phyloP scores from a whole-genome alignment of 805 yeast genomes.

The Candida piceae region DNA sequence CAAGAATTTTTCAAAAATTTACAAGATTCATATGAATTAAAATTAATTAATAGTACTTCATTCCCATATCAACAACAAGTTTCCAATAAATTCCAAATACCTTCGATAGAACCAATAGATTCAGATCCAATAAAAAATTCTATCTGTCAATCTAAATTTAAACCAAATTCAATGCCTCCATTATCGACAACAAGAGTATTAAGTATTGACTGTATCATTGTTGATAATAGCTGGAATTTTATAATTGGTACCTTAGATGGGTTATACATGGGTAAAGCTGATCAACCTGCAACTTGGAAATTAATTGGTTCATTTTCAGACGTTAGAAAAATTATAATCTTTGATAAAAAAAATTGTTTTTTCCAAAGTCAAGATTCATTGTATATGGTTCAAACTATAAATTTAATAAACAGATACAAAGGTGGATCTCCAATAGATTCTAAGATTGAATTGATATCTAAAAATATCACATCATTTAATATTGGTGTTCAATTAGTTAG shows the following conservation, averaged over 20 bases:
- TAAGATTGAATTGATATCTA: slow-evolving; percentile 12
- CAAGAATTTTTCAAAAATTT: slow-evolving; percentile 18
- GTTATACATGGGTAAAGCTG: slow-evolving; percentile 46
- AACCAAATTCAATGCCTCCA: slow-evolving; percentile 15
- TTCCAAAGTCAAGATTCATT: slow-evolving; percentile 55
- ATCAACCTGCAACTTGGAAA: slow-evolving; percentile 47
- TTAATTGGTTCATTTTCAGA: slow-evolving; percentile 47
- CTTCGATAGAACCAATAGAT: slow-evolving; percentile 5
- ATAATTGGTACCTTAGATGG: slow-evolving; percentile 64
- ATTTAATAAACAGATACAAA: slow-evolving; percentile 54
- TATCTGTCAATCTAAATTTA: slow-evolving; percentile 4
- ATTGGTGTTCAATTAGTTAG: slow-evolving; percentile 66
- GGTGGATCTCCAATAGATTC: slow-evolving; percentile 37
- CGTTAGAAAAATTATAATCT: slow-evolving; percentile 56
- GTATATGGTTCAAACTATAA: slow-evolving; percentile 58
- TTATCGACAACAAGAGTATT: slow-evolving; percentile 8
- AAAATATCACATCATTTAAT: slow-evolving; percentile 56
- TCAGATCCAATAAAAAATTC: slow-evolving; percentile 13
- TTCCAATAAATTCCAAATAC: slow-evolving; percentile 1
- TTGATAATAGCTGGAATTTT: slow-evolving; percentile 40
- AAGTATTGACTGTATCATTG: slow-evolving; percentile 33
- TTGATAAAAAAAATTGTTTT: slow-evolving; percentile 51
- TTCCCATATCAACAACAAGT: slow-evolving; percentile 7
- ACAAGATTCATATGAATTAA: slow-evolving; percentile 15
- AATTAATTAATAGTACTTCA: slow-evolving; percentile 18